These are phyloP conservation scores for Ganoderma lingzhi DNA, from an alignment of 1,284 basidiomycete genomes.

Conservation along the genomic window DNA sequence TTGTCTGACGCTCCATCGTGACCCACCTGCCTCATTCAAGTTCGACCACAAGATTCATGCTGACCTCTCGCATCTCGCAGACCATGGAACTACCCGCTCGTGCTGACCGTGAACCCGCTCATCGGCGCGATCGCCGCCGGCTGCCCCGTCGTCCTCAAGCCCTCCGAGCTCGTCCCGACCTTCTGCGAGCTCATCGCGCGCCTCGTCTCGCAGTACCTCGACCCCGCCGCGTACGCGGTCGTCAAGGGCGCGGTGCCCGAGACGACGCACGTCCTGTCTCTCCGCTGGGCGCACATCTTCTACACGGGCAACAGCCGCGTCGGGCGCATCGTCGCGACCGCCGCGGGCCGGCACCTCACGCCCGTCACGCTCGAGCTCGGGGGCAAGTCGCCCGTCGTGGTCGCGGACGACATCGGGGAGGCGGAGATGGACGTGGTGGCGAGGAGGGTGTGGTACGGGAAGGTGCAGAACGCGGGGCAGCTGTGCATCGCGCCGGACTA, in stretches of 20 bases:
- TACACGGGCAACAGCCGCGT: constrained; percentile 61
- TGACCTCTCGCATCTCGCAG: constrained; percentile 37
- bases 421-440: constrained; percentile 51
- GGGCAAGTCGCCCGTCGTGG: constrained; percentile 70
- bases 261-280: constrained; percentile 57
- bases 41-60: not conserved
- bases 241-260: constrained; percentile 68
- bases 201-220: constrained; percentile 71
- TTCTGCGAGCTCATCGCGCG: constrained; percentile 60
- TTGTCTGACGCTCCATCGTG: not conserved
- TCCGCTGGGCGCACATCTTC: constrained; percentile 68
- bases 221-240: constrained; percentile 54
- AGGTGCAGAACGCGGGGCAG: constrained; percentile 63
- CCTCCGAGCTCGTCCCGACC: constrained; percentile 65
- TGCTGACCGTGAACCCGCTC: constrained; percentile 58
- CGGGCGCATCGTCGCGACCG: constrained; percentile 66
- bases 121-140: constrained; percentile 71
- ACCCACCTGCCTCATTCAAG: not conserved
- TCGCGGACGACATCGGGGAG: constrained; percentile 52
- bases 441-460: constrained; percentile 63
- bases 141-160: constrained; percentile 66
- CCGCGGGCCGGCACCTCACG: constrained; percentile 71
- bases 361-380: constrained; percentile 73
- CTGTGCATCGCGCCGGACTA: constrained; percentile 76
- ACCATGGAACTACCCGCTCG: constrained; percentile 66